Conservation (phyloP, 164 flowering plant species). For the Santalum album region DNA sequence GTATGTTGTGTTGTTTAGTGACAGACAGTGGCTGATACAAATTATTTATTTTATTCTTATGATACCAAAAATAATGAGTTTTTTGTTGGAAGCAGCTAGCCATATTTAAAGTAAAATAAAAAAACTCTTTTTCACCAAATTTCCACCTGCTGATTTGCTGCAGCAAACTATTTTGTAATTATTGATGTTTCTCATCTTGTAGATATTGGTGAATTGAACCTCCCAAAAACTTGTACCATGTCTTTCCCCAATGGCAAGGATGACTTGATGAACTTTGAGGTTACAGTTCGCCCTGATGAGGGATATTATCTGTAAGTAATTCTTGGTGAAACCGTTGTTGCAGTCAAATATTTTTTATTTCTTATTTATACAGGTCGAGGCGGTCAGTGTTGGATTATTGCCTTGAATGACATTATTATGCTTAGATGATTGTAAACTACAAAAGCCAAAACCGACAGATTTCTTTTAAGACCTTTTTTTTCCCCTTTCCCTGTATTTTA, state of each 20-base stretch:
- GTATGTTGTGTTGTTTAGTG: not conserved
- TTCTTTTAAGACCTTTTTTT: no score
- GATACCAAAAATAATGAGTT: not conserved
- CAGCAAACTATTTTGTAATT: not conserved
- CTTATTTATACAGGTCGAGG: no score
- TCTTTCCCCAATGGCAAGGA: conserved; percentile 42
- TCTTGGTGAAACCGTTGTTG: no score
- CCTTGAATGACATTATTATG: no score
- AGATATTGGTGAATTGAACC: conserved; percentile 45
- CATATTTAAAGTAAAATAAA: no score
- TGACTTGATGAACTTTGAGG: conserved; percentile 51
- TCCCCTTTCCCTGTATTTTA: no score
- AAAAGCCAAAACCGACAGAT: no score
- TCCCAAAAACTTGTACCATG: conserved; percentile 37
- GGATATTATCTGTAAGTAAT: conserved; percentile 38
- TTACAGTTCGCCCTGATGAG: conserved; percentile 41
- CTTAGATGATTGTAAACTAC: no score
- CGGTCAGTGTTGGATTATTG: no score
- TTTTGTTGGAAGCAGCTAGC: not conserved
- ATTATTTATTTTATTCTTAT: no score
- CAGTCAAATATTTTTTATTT: no score
- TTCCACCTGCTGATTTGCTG: not conserved
- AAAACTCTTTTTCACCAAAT: no score
- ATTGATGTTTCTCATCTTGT: conserved; percentile 4
- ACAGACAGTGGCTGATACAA: not conserved